phyloP scores from a whole-genome alignment of 768 basidiomycete species.

The Tulasnella calospora region DNA sequence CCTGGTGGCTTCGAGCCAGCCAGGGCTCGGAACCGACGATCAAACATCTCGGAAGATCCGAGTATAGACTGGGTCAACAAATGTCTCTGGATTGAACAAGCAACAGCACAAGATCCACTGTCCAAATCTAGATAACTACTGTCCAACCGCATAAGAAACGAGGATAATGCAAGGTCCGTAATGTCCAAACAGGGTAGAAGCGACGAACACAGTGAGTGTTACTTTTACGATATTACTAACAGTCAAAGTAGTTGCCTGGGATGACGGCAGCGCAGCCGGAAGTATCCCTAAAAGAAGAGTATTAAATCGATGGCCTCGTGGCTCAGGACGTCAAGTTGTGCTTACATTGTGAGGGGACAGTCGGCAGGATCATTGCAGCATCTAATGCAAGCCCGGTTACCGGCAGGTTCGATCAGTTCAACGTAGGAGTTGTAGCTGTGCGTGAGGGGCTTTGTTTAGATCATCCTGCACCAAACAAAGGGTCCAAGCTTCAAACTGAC shows the following conservation, averaged over 20 bases:
- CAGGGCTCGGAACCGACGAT: too few species aligned
- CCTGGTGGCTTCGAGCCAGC: too few species aligned
- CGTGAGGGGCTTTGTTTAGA: not conserved
- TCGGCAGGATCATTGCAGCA: slow-evolving; percentile 26
- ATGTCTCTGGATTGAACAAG: too few species aligned
- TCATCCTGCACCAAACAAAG: not conserved
- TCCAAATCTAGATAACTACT: not conserved
- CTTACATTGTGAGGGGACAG: slow-evolving; percentile 22
- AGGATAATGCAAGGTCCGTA: not conserved
- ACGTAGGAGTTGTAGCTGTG: slow-evolving; percentile 15
- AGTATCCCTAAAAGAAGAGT: slow-evolving; percentile 10
- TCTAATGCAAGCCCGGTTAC: slow-evolving; percentile 10
- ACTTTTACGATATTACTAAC: not conserved
- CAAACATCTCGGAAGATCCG: too few species aligned
- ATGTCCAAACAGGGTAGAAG: not conserved
- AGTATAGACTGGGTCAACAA: too few species aligned
- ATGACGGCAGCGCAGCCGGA: slow-evolving; percentile 14
- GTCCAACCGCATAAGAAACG: not conserved
- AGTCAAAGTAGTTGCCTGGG: slow-evolving; percentile 25
- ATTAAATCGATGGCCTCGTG: not conserved
- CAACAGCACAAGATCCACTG: not conserved
- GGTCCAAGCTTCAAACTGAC: slow-evolving; percentile 1
- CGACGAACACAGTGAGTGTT: not conserved
- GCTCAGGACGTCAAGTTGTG: not conserved
- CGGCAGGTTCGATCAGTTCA: slow-evolving; percentile 22